Percentiles rank a stretch among this genome's conserved stretches.
phyloP scores from a whole-genome alignment of 805 yeast species.

The Danielia reshetovae region DNA sequence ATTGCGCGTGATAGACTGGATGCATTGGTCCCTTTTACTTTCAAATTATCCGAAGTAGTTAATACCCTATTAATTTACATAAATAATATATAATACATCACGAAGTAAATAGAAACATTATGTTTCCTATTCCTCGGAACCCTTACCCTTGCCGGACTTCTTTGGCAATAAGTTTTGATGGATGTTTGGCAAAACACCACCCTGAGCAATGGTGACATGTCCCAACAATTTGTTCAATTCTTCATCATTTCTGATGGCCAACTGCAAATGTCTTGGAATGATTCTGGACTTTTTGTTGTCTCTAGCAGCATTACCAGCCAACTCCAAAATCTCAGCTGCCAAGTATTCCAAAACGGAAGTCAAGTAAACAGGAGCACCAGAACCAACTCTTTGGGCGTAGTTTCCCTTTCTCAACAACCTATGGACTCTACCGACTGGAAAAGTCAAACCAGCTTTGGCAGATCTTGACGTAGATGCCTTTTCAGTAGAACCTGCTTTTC shows the following conservation, averaged over 20 bases:
- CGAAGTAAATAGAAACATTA: not conserved
- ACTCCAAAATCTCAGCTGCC: constrained; percentile 96
- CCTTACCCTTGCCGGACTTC: constrained; percentile 2
- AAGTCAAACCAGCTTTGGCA: constrained; percentile 96
- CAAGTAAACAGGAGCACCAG: constrained; percentile 98
- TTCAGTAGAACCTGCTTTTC: constrained; percentile 86
- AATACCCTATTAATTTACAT: not conserved
- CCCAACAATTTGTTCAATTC: constrained; percentile 91
- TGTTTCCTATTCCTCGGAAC: not conserved
- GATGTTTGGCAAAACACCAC: constrained; percentile 98
- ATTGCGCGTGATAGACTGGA: not conserved
- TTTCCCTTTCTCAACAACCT: constrained; percentile 94
- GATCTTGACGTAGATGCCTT: constrained; percentile 98
- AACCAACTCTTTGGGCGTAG: constrained; percentile 98
- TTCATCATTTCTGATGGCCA: constrained; percentile 69
- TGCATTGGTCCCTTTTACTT: too few species aligned
- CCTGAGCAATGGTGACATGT: constrained; percentile 89
- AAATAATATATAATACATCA: not conserved
- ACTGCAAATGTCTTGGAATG: constrained; percentile 29
- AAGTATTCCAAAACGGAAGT: constrained; percentile 96
- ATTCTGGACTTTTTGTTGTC: constrained; percentile 42
- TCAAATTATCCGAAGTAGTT: not conserved
- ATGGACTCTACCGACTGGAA: constrained; percentile 99
- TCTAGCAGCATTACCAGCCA: constrained; percentile 99
- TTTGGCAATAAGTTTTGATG: constrained; percentile 84